These are phyloP conservation scores for Trypanosoma boissoni DNA, from an alignment of 208 protist species.

Conservation along the genomic window DNA sequence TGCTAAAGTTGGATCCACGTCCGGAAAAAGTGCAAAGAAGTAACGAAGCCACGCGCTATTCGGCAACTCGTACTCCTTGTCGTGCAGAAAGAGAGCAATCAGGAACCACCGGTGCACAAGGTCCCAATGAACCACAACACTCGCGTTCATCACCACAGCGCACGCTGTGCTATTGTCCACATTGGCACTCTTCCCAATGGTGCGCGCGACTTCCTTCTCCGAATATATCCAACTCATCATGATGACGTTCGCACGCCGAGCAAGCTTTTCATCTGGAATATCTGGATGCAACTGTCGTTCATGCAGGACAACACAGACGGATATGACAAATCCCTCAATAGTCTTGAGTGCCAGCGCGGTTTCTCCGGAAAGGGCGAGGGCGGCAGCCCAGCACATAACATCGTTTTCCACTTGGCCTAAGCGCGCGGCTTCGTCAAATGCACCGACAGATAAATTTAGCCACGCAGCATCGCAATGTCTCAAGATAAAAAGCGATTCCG, in stretches of 20 bases:
- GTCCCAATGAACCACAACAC: slow-evolving; percentile 40
- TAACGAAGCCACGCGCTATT: slow-evolving; percentile 57
- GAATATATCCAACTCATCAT: slow-evolving; percentile 8
- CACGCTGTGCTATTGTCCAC: slow-evolving; percentile 26
- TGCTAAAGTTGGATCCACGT: neutral
- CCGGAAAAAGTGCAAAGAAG: slow-evolving; percentile 40
- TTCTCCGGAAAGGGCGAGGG: slow-evolving; percentile 46
- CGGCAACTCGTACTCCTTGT: slow-evolving; percentile 35
- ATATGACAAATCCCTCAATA: slow-evolving; percentile 66
- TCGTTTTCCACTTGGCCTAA: slow-evolving; percentile 52
- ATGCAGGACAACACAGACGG: slow-evolving; percentile 41
- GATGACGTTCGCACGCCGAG: slow-evolving; percentile 9
- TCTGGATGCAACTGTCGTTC: slow-evolving; percentile 7
- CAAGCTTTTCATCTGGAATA: neutral
- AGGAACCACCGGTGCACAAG: slow-evolving; percentile 64
- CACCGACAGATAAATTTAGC: slow-evolving; percentile 42
- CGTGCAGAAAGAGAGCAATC: slow-evolving; percentile 45
- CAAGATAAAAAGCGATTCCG: neutral
- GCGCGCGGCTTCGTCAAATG: slow-evolving; percentile 38
- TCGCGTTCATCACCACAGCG: slow-evolving; percentile 32
- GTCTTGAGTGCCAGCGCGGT: slow-evolving; percentile 32
- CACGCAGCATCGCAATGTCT: slow-evolving; percentile 32
- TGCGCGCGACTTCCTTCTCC: neutral
- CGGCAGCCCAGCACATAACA: slow-evolving; percentile 46
- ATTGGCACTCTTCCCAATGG: slow-evolving; percentile 7